Percentiles rank a stretch among this genome's conserved stretches.
These are phyloP conservation scores for Endocalyx cinctus DNA, from an alignment of 2,329 filamentous ascomycete genomes.

Conservation along the genomic window DNA sequence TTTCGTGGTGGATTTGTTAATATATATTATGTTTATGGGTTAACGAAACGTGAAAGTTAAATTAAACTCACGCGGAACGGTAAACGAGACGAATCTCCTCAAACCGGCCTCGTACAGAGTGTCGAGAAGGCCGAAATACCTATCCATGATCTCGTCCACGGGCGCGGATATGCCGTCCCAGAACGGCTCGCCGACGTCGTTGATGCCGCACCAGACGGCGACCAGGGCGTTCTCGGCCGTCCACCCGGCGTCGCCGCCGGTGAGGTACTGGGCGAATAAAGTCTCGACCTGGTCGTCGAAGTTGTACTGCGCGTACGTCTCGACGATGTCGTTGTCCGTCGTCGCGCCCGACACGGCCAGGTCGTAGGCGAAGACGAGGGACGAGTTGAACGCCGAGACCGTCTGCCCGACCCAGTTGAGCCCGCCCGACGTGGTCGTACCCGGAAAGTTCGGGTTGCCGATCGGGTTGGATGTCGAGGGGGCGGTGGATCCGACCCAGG, in stretches of 20 bases:
- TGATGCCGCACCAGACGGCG: slow-evolving; percentile 26
- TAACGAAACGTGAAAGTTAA: no score
- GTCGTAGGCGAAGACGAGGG: slow-evolving; percentile 36
- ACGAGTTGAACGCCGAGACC: slow-evolving; percentile 30
- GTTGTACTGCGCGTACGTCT: slow-evolving; percentile 15
- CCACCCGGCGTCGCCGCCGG: slow-evolving; percentile 6
- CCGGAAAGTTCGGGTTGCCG: slow-evolving; percentile 47
- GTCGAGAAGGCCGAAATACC: slow-evolving; percentile 14
- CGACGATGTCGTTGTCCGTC: slow-evolving; percentile 38
- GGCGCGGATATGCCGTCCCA: slow-evolving; percentile 19
- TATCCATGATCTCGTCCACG: slow-evolving; percentile 8
- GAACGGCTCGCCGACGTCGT: slow-evolving; percentile 26
- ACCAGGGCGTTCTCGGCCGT: slow-evolving; percentile 16
- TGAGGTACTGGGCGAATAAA: slow-evolving; percentile 12
- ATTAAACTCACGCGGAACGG: slow-evolving; percentile 12
- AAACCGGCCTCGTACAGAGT: slow-evolving; percentile 11
- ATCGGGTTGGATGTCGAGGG: slow-evolving; percentile 46
- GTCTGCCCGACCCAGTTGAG: slow-evolving; percentile 37
- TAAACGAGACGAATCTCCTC: slow-evolving; percentile 15
- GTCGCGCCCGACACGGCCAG: slow-evolving; percentile 39
- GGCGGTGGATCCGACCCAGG: slow-evolving; percentile 39
- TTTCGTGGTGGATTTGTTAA: no score
- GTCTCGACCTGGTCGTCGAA: slow-evolving; percentile 23
- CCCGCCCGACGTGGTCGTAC: slow-evolving; percentile 33
- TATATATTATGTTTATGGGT: no score